A percentile compares a stretch with the other conserved stretches of the same genome.
These are phyloP conservation scores for Yamadazyma phyllophila DNA, from an alignment of 805 yeast genomes.

Conservation along the genomic window DNA sequence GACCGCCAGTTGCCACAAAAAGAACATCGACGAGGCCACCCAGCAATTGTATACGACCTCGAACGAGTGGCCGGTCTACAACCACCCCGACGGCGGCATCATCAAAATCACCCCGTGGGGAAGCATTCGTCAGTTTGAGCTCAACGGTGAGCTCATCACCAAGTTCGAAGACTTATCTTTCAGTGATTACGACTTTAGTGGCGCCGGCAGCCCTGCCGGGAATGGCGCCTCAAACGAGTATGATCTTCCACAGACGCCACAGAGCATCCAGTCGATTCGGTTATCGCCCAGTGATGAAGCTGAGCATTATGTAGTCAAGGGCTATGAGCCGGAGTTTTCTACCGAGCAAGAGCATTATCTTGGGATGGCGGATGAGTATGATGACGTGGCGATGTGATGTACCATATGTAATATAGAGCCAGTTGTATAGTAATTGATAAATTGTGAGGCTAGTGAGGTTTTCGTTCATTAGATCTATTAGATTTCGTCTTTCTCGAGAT, in stretches of 20 bases:
- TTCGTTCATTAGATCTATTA: too few species aligned
- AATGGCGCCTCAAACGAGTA: conserved; percentile 1
- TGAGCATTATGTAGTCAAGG: conserved; percentile 36
- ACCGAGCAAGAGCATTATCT: conserved; percentile 37
- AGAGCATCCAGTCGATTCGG: conserved; percentile 15
- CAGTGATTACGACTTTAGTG: conserved; percentile 21
- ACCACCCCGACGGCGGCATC: conserved; percentile 62
- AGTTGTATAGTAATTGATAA: background rate
- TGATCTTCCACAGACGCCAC: conserved; percentile 25
- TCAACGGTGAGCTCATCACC: conserved; percentile 45
- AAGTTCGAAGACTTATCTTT: conserved; percentile 45
- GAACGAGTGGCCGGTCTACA: conserved; percentile 54
- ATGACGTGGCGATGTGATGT: conserved; percentile 6
- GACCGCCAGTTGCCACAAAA: conserved; percentile 7
- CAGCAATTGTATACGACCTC: conserved; percentile 18
- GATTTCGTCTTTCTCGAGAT: too few species aligned
- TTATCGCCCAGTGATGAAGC: conserved; percentile 40
- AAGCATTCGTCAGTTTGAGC: conserved; percentile 47
- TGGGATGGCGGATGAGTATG: conserved; percentile 31
- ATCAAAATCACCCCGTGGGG: conserved; percentile 65
- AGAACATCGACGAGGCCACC: conserved; percentile 16
- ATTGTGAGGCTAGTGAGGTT: background rate
- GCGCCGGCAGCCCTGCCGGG: background rate
- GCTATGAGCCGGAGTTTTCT: conserved; percentile 19
- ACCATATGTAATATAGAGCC: conserved; percentile 1